Evolutionary conservation across 371 early-diverging fungal species (phyloP), one percentile per base, ranked within the genome.

Genomic region (Apophysomyces trapeziformis): DNA sequence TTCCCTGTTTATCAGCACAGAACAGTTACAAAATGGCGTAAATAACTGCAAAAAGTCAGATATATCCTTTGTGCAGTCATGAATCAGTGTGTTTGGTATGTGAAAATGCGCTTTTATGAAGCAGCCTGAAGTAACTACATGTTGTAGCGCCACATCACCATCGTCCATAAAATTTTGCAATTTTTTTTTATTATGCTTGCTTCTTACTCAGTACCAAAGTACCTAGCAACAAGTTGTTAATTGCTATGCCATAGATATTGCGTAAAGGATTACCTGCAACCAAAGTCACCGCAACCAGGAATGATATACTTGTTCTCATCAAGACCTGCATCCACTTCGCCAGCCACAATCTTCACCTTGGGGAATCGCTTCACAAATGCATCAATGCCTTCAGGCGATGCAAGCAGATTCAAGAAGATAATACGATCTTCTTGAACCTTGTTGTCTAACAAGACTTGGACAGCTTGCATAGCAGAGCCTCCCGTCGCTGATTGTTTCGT

Each of bases 271-370:
- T 77, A 81, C 82, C 83, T 75, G 79, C 90, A 90, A 69, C 96
- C 96, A 77, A 95, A 97, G 79, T 97, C 96, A 60, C 97, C 97
- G 57, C 95, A 82, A 35, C 97, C 97, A 38, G 97, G 97, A n/a
- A 92, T 76, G 68, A 97, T 95, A 69, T 92, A 96, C 79, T 92
- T 91, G 56, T 88, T 80, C 5, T 80, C 89, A 69, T 97, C 89
- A 38, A 97, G 78, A n/a, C 92, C 88, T 35, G 76, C 83, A 77
- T 97, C 97, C 35, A 97, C 79, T 61, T 90, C 93, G 38, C 92
- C 94, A 32, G 90, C 90, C 44, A 94, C 87, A 69, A 97, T 94
- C 77, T 93, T 92, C 62, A 97, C 71, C 73, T 88, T 79, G 35
- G 95, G 94, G 83, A 87, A 93, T 69, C 74, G 80, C 21, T 71